Evolutionary conservation across 495 filamentous ascomycete species (phyloP).

Genomic region (Trichocladium antarcticum): DNA sequence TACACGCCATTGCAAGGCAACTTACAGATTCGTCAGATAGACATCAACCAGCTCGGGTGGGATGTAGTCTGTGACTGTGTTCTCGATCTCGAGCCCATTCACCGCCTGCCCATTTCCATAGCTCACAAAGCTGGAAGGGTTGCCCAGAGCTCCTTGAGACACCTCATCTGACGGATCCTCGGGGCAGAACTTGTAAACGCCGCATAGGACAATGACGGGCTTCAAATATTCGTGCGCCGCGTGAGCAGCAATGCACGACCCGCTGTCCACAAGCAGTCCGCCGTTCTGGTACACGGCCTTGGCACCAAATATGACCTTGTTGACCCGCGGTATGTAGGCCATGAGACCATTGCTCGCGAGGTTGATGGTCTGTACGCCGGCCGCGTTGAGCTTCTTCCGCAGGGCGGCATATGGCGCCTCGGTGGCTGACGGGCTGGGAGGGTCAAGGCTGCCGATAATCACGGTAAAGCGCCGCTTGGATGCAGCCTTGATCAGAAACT

Average conservation of each 20-base stretch:
- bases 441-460: slow-evolving; percentile 51
- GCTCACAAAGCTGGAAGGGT: slow-evolving; percentile 57
- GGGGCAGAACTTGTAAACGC: slow-evolving; percentile 83
- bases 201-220: slow-evolving; percentile 72
- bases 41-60: slow-evolving; percentile 71
- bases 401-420: slow-evolving; percentile 40
- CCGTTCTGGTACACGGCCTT: slow-evolving; percentile 81
- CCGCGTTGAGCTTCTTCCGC: slow-evolving; percentile 60
- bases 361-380: slow-evolving; percentile 68
- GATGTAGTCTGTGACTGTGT: slow-evolving; percentile 74
- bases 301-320: slow-evolving; percentile 83
- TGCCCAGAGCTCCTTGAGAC: slow-evolving; percentile 68
- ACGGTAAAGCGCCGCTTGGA: slow-evolving; percentile 80
- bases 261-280: slow-evolving; percentile 67
- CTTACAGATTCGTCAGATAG: slow-evolving; percentile 89
- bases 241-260: slow-evolving; percentile 64
- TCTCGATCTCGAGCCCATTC: slow-evolving; percentile 64
- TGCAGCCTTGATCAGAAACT: slow-evolving; percentile 74
- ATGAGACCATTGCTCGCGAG: slow-evolving; percentile 77
- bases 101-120: slow-evolving; percentile 67
- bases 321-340: slow-evolving; percentile 84
- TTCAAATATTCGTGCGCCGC: slow-evolving; percentile 70
- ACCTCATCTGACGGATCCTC: slow-evolving; percentile 73
- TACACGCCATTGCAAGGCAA: slow-evolving; percentile 9
- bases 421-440: slow-evolving; percentile 35